phyloP scores from a whole-genome alignment of 139 green algal species.

The Ulvella scutata region DNA sequence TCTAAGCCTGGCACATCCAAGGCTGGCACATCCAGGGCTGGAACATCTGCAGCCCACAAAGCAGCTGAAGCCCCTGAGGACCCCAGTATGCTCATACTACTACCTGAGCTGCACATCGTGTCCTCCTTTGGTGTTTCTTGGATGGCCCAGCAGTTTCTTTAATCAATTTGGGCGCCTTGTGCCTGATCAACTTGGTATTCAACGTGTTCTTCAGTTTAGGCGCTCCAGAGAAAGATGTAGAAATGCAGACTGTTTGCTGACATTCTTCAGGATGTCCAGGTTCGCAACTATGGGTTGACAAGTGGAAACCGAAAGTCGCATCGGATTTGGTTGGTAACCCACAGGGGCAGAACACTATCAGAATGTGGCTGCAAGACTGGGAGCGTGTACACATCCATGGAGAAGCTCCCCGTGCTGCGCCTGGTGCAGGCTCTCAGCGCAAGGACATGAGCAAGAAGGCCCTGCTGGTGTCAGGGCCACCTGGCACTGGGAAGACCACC shows the following conservation, averaged over 20 bases:
- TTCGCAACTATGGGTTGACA: slow-evolving; percentile 79
- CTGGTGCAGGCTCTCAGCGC: not conserved
- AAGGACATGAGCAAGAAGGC: slow-evolving; percentile 78
- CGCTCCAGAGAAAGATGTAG: no score
- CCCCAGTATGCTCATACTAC: no score
- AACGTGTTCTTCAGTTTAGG: no score
- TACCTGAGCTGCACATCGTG: no score
- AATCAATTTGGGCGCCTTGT: no score
- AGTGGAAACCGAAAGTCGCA: slow-evolving; percentile 59
- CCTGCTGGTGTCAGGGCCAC: slow-evolving; percentile 74
- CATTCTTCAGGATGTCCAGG: not conserved
- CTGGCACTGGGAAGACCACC: slow-evolving; percentile 87
- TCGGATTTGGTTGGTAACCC: slow-evolving; percentile 84
- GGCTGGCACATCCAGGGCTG: no score
- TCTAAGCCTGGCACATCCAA: no score
- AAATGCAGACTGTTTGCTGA: not conserved
- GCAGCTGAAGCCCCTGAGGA: no score
- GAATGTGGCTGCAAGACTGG: slow-evolving; percentile 61
- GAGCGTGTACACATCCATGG: slow-evolving; percentile 48
- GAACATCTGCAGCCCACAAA: no score
- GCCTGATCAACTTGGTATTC: no score
- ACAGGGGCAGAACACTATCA: slow-evolving; percentile 30
- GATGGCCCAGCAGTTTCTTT: no score
- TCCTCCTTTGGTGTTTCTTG: no score
- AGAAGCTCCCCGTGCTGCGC: not conserved